Base-by-base conservation (phyloP, 345 rosid genomes). In the Ceriops tagal region DNA sequence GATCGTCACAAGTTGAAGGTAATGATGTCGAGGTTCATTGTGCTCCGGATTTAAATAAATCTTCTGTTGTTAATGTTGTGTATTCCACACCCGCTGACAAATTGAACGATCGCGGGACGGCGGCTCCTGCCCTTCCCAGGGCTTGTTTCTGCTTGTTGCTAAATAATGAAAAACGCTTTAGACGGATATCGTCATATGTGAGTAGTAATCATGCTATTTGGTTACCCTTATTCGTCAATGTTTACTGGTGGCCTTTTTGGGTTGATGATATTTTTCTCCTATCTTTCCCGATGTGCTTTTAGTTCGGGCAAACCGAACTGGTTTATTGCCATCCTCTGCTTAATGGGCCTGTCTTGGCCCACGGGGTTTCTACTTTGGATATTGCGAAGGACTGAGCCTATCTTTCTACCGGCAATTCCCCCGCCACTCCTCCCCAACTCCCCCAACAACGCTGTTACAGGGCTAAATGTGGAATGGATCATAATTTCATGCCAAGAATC, bases 1-100 rank as follows among this genome's bases (percentile, higher is more conserved):
- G 49, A 75, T 78, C 72, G 28, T 73, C 71, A 67, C 80, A 71
- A 73, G 73, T 79, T 78, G 88, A 67, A 83, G 90, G 90, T 83
- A 81, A 75, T 24, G 24, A 15, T 64, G 43, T 24, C 58, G 16
- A 60, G 49, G 28, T 58, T 43, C 13, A 53, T 18, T 34, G 32
- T 62, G 31, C 13, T 26, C 11, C 21, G 51, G 30, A 26, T 52
- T 27, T 30, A 52, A 5, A 30, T 28, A 22, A 16, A 18, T 64
- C 56, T 3, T 47, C 27, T 39, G 28, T 20, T 19, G 9, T 11
- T 28, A 10, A 10, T 34, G 53, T 8, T 32, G 3, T 20, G 24
- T 32, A 6, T 10, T 2, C 30, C 34, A 31, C 34, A 31, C 49
- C 49, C 8, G 37, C 3, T 43, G 49, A 43, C 49, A 43, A 43